A percentile compares a stretch with the other conserved stretches of the same genome.
Evolutionary conservation across 129 eudicot genomes (phyloP).

Genomic region (Flaveria bidentis): DNA sequence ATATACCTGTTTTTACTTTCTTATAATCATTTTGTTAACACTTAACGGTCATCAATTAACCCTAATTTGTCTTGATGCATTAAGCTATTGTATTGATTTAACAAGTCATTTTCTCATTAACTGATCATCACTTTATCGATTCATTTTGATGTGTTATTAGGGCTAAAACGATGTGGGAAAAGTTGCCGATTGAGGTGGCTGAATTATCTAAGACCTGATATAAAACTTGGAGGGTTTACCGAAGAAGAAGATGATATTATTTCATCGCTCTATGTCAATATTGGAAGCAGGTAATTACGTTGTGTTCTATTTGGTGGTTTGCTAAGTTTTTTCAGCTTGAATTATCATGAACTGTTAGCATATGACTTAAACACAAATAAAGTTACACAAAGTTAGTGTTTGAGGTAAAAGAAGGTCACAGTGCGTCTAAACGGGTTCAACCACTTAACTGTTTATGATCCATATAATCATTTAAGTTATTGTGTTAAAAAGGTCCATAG

Average conservation of each 20-base stretch:
- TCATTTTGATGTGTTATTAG: conserved; percentile 27
- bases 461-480: too few species aligned
- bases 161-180: conserved; percentile 78
- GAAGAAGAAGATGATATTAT: conserved; percentile 68
- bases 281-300: conserved; percentile 63
- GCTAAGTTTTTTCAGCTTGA: too few species aligned
- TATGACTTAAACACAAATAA: too few species aligned
- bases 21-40: neutral
- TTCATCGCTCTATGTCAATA: conserved; percentile 43
- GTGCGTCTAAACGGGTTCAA: too few species aligned
- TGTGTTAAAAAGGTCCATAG: too few species aligned
- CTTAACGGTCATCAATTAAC: neutral
- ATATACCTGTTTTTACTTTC: neutral
- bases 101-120: neutral
- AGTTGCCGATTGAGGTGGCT: conserved; percentile 78
- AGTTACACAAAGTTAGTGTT: too few species aligned
- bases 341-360: too few species aligned
- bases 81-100: neutral
- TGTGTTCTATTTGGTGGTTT: neutral
- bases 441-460: too few species aligned
- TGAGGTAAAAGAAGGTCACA: too few species aligned
- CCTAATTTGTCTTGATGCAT: neutral
- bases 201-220: conserved; percentile 71
- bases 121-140: neutral
- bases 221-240: conserved; percentile 73